Conservation (phyloP, 2,329 filamentous ascomycete species). For the Coniella vitis region DNA sequence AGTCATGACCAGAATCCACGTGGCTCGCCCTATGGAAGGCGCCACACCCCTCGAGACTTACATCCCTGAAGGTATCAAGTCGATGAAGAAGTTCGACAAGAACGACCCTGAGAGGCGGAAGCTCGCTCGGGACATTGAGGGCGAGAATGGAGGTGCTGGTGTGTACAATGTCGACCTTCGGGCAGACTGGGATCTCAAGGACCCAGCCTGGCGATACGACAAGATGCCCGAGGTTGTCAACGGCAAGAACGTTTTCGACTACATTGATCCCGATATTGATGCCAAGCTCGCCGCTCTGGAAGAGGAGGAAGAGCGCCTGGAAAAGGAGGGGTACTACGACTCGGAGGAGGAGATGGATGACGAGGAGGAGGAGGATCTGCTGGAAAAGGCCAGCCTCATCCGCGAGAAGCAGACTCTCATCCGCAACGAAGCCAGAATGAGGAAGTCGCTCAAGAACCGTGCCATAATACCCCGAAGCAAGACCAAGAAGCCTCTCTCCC, state of each 20-base stretch:
- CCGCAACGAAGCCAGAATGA: slow-evolving; percentile 89
- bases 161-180: slow-evolving; percentile 93
- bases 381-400: slow-evolving; percentile 90
- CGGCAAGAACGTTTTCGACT: slow-evolving; percentile 97
- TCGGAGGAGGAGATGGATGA: slow-evolving; percentile 77
- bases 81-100: slow-evolving; percentile 83
- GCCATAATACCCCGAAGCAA: slow-evolving; percentile 83
- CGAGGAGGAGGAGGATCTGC: slow-evolving; percentile 78
- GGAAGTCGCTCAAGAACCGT: slow-evolving; percentile 95
- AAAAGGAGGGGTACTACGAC: slow-evolving; percentile 90
- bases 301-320: slow-evolving; percentile 88
- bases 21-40: slow-evolving; percentile 85
- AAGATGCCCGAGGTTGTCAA: slow-evolving; percentile 90
- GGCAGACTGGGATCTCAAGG: slow-evolving; percentile 78
- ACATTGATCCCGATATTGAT: slow-evolving; percentile 94
- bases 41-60: slow-evolving; percentile 65
- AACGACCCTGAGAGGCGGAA: slow-evolving; percentile 75
- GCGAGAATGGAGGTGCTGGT: slow-evolving; percentile 87
- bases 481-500: slow-evolving; percentile 72
- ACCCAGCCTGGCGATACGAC: slow-evolving; percentile 93
- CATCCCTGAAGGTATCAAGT: slow-evolving; percentile 79
- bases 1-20: slow-evolving; percentile 90
- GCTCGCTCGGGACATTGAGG: slow-evolving; percentile 81
- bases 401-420: slow-evolving; percentile 90
- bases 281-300: slow-evolving; percentile 85